Base-by-base conservation (phyloP, 2,329 filamentous ascomycete species). In the Phialocephala sp. region DNA sequence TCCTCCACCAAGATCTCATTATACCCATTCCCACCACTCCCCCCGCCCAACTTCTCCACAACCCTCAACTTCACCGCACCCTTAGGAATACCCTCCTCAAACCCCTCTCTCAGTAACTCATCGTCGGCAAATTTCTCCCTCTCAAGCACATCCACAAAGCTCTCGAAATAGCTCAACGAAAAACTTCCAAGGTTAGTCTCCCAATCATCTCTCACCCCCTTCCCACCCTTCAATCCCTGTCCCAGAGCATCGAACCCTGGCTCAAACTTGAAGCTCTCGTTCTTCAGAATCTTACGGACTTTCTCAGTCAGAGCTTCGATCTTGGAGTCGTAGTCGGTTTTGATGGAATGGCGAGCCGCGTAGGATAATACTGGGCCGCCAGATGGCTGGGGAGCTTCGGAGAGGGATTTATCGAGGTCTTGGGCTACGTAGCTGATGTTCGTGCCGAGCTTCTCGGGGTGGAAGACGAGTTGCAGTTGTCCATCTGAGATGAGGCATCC, bases 401-500 rank as follows among this genome's bases (percentile, higher is more conserved):
- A 83, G 65, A 86, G 76, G 2, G 84, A 82, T 35, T 77, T 74
- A 37, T 77, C 70, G 32, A 87, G 76, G 9, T 78, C 76, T 43
- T 75, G 66, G 11, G 71, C 72, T 9, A 79, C 71, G 54, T 81
- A 68, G 71, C 74, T 69, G 65, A 80, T 77, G 76, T 87, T 86
- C 70, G 72, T 75, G 55, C 81, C 84, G 0, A 87, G 77, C 59
- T 75, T 69, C 4, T 72, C 70, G 32, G 78, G 75, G 18, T 75
- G 69, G 74, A 86, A 86, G 47, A 85, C 71, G n/a, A 86, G 77
- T 63, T 79, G 76, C 8, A 87, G 80, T 66, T 79, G 76, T 55
- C 83, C 82, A 4, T 82, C 79, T 36, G 75, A 72, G 55, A 87
- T 75, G 60, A 79, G 78, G 65, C 66, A 74, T 59, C 83, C 82